A percentile compares a stretch with the other conserved stretches of the same genome.
Conservation (phyloP, 176 grass and related monocot genomes). For the Phragmites australis region DNA sequence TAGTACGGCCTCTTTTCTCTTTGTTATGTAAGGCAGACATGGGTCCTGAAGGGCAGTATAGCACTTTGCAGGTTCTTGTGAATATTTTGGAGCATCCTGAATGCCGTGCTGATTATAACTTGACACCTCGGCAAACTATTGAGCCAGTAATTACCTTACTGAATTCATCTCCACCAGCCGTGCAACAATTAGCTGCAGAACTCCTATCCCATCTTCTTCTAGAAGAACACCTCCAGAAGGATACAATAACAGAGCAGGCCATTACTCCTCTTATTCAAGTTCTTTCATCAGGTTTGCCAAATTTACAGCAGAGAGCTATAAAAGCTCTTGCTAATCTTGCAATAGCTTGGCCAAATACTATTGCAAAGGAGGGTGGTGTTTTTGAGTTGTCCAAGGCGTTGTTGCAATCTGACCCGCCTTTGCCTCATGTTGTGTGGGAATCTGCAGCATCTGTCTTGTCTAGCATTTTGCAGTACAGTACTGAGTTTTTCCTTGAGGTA, state of each 20-base stretch:
- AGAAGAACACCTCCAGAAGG: slow-evolving; percentile 92
- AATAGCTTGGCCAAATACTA: slow-evolving; percentile 96
- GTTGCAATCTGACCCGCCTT: slow-evolving; percentile 85
- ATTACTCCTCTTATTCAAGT: slow-evolving; percentile 91
- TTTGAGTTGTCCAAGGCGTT: slow-evolving; percentile 96
- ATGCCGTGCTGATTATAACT: slow-evolving; percentile 83
- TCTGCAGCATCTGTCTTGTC: slow-evolving; percentile 92
- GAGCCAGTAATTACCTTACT: slow-evolving; percentile 89
- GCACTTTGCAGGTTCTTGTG: slow-evolving; percentile 97
- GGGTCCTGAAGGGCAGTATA: slow-evolving; percentile 92
- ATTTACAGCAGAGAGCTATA: slow-evolving; percentile 93
- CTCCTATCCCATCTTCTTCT: slow-evolving; percentile 96
- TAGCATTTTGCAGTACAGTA: slow-evolving; percentile 98
- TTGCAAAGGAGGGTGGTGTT: slow-evolving; percentile 97
- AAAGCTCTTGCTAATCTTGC: slow-evolving; percentile 92
- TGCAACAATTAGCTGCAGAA: slow-evolving; percentile 93
- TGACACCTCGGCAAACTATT: slow-evolving; percentile 77
- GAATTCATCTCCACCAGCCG: slow-evolving; percentile 85
- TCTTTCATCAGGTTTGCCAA: slow-evolving; percentile 86
- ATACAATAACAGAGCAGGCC: slow-evolving; percentile 84
- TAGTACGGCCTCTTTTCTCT: slow-evolving; percentile 89
- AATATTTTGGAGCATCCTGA: slow-evolving; percentile 99
- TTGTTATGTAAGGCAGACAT: slow-evolving; percentile 78
- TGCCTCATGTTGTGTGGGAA: slow-evolving; percentile 98
- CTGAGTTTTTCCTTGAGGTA: slow-evolving; percentile 96